Evolutionary conservation across 768 basidiomycete species (phyloP), one percentile per base, ranked within the genome.

Genomic region (Infundibulicybe gibba): DNA sequence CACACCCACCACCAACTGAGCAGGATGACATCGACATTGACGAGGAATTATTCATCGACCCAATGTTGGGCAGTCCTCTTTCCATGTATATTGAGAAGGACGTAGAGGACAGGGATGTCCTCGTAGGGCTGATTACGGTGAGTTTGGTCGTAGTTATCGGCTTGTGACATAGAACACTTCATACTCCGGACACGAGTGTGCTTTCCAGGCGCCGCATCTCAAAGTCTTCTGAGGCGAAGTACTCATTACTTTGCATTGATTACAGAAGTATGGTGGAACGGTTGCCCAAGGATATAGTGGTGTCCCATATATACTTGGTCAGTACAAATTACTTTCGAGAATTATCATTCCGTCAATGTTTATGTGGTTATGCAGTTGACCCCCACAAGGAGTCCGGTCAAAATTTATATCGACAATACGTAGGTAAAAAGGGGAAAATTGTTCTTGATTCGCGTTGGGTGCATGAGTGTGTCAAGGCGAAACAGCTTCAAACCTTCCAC

Each of bases 41-140:
- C 53, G 60, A 58, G 37, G 72, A 76, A 43, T 74, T 92, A 46
- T 93, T 93, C 60, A 69, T 90, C 42, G 90, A 93, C 61, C 87
- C 86, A 55, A 84, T 88, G 79, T 77, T 89, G 63, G 90, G 90
- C 56, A 80, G 73, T 1, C 81, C 88, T 2, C 75, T 92, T 43
- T 66, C 76, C 17, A 74, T 91, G 50, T 93, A 86, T 67, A 74
- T 93, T 57, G 87, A 90, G 56, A 86, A 88, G 54, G 88, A 91
- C 47, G 85, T 92, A 16, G 71, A 77, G 16, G 82, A 90, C 67
- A 80, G 79, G 57, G 81, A 85, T 14, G 53, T 63, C 44, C 67
- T 93, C 44, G 73, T 79, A 31, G 79, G 81, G 40, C 67, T 87
- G 47, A 76, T 92, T 57, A 70, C 72, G 38, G 90, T 90, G 60